Evolutionary conservation across 805 yeast species (phyloP).

Genomic region (Saccharomycopsis oosterbeekiorum): DNA sequence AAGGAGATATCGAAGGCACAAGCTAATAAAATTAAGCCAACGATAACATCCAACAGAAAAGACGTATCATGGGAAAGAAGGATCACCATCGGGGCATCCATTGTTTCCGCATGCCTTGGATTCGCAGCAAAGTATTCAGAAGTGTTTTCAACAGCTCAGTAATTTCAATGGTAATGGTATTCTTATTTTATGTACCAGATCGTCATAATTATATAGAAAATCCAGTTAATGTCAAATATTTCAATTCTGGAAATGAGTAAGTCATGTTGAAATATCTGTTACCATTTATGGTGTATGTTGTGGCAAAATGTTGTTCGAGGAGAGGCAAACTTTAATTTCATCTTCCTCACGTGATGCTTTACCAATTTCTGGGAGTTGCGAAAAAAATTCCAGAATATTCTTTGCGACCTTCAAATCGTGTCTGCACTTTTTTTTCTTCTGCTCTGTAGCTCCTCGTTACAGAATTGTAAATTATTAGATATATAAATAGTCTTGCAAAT

Average conservation of each 20-base stretch:
- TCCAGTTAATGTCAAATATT: neutral
- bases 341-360: neutral
- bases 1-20: neutral
- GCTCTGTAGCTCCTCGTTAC: neutral
- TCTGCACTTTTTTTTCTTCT: neutral
- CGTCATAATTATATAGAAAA: neutral
- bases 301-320: neutral
- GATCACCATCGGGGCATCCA: neutral
- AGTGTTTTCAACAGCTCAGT: neutral
- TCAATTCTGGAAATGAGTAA: neutral
- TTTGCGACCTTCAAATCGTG: neutral
- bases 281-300: no score
- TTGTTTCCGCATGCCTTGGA: neutral
- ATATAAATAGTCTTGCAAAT: neutral
- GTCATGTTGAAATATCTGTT: neutral
- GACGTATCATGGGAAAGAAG: neutral
- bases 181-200: neutral
- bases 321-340: neutral
- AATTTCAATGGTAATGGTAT: neutral
- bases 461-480: neutral
- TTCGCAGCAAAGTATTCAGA: neutral
- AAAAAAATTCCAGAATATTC: constrained; percentile 1
- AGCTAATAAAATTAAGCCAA: neutral
- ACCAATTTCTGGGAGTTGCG: neutral
- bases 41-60: neutral